These are phyloP conservation scores for Amoeboaphelidium occidentale DNA, from an alignment of 371 early-diverging fungal genomes.

Conservation along the genomic window DNA sequence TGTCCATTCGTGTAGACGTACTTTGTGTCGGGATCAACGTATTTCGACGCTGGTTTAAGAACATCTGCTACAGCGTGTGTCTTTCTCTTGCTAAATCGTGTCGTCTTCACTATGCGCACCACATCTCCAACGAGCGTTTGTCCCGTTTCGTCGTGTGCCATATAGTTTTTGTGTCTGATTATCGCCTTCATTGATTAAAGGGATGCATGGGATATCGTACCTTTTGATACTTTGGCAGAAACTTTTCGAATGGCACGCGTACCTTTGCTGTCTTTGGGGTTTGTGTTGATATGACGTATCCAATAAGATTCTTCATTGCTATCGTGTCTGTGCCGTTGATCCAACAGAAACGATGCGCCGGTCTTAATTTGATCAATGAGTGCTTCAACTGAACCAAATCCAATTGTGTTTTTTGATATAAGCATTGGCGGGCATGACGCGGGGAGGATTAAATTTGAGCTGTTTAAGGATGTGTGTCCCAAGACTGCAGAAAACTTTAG, in stretches of 20 bases:
- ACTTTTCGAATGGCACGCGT: background rate
- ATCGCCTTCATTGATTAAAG: no score
- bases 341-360: no score
- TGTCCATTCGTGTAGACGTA: background rate
- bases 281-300: background rate
- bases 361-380: no score
- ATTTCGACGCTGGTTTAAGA: background rate
- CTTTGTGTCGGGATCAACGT: background rate
- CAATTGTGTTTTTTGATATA: slow-evolving; percentile 44
- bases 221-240: background rate
- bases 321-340: no score
- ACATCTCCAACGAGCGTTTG: background rate
- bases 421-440: slow-evolving; percentile 37
- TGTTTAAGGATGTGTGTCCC: slow-evolving; percentile 76
- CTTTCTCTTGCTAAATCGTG: background rate
- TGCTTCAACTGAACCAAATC: slow-evolving; percentile 7
- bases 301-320: background rate
- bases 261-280: background rate
- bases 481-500: slow-evolving; percentile 97
- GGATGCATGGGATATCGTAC: no score
- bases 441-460: slow-evolving; percentile 88
- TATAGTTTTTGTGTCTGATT: background rate
- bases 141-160: background rate
- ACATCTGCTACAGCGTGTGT: background rate
- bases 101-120: background rate